phyloP scores from a whole-genome alignment of 495 filamentous ascomycete species.

The Venustampulla echinocandica region DNA sequence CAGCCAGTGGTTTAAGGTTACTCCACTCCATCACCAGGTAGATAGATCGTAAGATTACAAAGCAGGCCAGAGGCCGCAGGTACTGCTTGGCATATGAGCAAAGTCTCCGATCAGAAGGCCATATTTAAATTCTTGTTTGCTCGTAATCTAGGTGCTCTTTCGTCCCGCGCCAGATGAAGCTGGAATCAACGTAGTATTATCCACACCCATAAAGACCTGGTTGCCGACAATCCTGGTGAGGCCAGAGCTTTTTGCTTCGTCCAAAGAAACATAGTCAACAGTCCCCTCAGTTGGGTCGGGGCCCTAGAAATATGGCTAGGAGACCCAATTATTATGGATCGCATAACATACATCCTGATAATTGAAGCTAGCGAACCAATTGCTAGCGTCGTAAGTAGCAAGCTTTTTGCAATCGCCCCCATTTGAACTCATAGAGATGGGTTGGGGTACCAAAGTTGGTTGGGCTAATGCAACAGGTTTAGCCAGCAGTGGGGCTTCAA shows the following conservation, averaged over 20 bases:
- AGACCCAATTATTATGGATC: neutral
- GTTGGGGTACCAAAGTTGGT: too few species aligned
- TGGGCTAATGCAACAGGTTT: too few species aligned
- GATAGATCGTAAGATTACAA: constrained; percentile 2
- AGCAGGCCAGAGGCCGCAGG: constrained; percentile 50
- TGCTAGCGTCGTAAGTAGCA: neutral
- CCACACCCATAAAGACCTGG: constrained; percentile 45
- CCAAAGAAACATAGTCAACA: constrained; percentile 48
- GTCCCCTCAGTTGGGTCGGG: constrained; percentile 50
- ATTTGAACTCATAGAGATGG: too few species aligned
- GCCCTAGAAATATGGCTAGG: constrained; percentile 12
- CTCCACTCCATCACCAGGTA: too few species aligned
- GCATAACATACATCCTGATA: neutral
- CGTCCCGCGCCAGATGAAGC: constrained; percentile 40
- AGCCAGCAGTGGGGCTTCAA: too few species aligned
- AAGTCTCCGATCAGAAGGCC: constrained; percentile 68
- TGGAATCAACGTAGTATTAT: constrained; percentile 34
- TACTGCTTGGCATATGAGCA: constrained; percentile 59
- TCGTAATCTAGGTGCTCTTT: constrained; percentile 56
- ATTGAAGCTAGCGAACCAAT: neutral
- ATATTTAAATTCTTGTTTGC: constrained; percentile 54
- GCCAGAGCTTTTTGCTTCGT: constrained; percentile 37
- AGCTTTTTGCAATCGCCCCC: neutral
- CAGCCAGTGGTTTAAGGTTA: too few species aligned
- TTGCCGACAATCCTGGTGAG: constrained; percentile 38